Base-by-base conservation (phyloP, 1,284 basidiomycete species). In the Wolfiporia cocos region DNA sequence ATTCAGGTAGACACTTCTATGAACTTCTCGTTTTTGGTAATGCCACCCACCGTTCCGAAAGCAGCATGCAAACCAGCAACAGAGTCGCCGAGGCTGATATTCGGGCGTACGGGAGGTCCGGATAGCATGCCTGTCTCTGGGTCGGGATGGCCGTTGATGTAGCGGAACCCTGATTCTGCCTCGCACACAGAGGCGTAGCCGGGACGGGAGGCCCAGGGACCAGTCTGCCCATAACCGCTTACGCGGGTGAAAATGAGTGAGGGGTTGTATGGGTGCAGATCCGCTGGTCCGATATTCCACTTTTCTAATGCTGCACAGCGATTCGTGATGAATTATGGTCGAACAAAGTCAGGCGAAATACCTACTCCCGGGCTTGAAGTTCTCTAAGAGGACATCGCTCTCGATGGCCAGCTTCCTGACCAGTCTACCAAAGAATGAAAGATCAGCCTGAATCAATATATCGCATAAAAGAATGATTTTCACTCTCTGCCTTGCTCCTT, bases 141-240 rank as follows among this genome's bases (percentile, higher is more conserved):
- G 55, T 83, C 74, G 1, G 73, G 72, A 39, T 74, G 71, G 1
- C 82, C 81, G 43, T 84, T 85, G 56, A 85, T 81, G 54, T 76
- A 81, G 3, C 81, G 69, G 55, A 85, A 85, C 1, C 82, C 81
- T 2, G 81, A 78, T 50, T 85, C 80, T 2, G 79, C 81, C 62
- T 85, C 82, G 52, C 81, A 85, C 3, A 85, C 81, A 1, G 81
- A 79, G 3, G 81, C 82, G 47, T 81, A 85, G 17, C 81, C 81
- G 3, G 80, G 79, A 15, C 78, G 70, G 14, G 73, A 69, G 0
- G 78, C 69, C 81, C 81, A 85, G 23, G 82, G 81, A 2, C 81
- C 81, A 1, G 78, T 83, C 52, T 84, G 81, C 4, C 81, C 82
- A 51, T 83, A 85, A 5, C 81, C 82, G 47, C 80, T 82, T 18